Percentiles rank a stretch among this genome's conserved stretches.
These are phyloP conservation scores for Gnomoniopsis sp. DNA, from an alignment of 2,329 filamentous ascomycete species.

Conservation along the genomic window DNA sequence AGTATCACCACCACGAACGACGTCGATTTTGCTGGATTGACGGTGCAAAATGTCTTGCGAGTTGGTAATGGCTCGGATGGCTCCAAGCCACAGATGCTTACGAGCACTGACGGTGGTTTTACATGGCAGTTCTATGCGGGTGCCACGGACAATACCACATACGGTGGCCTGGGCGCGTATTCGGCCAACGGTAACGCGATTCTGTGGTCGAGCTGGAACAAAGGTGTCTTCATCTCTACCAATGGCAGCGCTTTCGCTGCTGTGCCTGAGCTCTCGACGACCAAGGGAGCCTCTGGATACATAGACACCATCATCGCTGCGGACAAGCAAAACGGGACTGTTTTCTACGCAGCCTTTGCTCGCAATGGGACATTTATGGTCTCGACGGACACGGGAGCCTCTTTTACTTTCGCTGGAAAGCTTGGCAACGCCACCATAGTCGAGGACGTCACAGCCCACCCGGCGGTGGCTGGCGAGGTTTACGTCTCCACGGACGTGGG, in stretches of 20 bases:
- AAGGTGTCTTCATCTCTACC: constrained; percentile 38
- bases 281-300: constrained; percentile 26
- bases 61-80: constrained; percentile 40
- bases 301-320: constrained; percentile 39
- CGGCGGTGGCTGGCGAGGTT: constrained; percentile 55
- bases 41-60: constrained; percentile 44
- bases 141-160: constrained; percentile 35
- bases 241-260: constrained; percentile 38
- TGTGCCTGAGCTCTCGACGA: constrained; percentile 40
- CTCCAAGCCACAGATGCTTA: constrained; percentile 38
- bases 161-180: constrained; percentile 44
- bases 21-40: constrained; percentile 45
- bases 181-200: constrained; percentile 48
- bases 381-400: constrained; percentile 43
- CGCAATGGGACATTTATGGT: constrained; percentile 42
- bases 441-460: constrained; percentile 55
- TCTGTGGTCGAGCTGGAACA: constrained; percentile 40
- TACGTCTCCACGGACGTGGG: constrained; percentile 53
- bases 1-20: constrained; percentile 41
- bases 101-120: constrained; percentile 46
- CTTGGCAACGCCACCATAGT: constrained; percentile 40
- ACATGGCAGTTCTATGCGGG: constrained; percentile 44
- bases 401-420: constrained; percentile 37
- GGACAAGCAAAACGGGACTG: constrained; percentile 48
- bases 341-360: constrained; percentile 48